Conservation (phyloP, 169 alveolate species). For the Eimeria falciformis region DNA sequence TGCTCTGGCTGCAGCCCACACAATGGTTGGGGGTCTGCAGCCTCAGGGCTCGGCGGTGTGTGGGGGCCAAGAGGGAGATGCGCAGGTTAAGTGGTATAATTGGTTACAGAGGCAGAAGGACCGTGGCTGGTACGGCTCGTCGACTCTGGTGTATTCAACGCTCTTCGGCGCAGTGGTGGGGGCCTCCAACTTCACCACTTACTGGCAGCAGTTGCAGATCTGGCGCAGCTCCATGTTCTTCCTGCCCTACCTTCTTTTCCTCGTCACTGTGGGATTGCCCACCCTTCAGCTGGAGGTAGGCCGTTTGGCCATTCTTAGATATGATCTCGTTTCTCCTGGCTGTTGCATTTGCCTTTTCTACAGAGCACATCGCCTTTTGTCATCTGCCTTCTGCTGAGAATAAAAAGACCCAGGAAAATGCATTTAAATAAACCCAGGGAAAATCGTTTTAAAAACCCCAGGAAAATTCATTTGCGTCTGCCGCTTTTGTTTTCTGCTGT, state of each 20-base stretch:
- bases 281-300: conserved; percentile 75
- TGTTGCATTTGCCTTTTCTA: no score
- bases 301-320: not conserved
- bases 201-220: conserved; percentile 72
- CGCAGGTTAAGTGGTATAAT: conserved; percentile 55
- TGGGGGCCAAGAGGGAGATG: conserved; percentile 47
- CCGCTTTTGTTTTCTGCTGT: not conserved
- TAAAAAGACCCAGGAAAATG: no score
- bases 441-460: no score
- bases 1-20: not conserved
- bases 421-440: no score
- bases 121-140: conserved; percentile 70
- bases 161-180: conserved; percentile 74
- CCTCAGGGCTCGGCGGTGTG: not conserved
- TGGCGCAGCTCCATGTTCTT: conserved; percentile 75
- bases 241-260: conserved; percentile 65
- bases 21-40: conserved; percentile 5
- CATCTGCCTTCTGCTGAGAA: no score
- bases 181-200: conserved; percentile 64
- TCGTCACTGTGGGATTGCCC: conserved; percentile 67
- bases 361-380: no score
- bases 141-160: conserved; percentile 63
- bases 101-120: conserved; percentile 74
- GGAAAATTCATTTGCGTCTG: not conserved
- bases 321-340: not conserved